A percentile compares a stretch with the other conserved stretches of the same genome.
These are phyloP conservation scores for Tylopilus orsonianus DNA, from an alignment of 1,284 basidiomycete genomes.

Conservation along the genomic window DNA sequence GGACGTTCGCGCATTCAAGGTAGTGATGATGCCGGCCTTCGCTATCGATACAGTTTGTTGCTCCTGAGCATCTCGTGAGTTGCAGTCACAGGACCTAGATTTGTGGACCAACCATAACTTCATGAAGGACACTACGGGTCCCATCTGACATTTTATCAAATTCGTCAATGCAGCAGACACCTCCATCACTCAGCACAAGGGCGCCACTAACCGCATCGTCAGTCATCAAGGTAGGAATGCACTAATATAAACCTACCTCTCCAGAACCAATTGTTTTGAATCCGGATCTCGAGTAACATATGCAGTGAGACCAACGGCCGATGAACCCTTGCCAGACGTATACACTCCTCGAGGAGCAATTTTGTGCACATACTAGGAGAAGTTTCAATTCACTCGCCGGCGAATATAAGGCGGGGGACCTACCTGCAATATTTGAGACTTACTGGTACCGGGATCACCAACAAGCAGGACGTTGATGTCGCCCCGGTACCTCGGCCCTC, in stretches of 20 bases:
- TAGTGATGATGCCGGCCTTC: conserved; percentile 99
- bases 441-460: conserved; percentile 97
- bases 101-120: conserved; percentile 84
- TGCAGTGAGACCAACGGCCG: conserved; percentile 96
- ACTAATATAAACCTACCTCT: conserved; percentile 58
- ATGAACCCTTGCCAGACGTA: conserved; percentile 96
- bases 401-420: conserved; percentile 23
- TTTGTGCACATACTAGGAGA: conserved; percentile 90
- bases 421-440: conserved; percentile 91
- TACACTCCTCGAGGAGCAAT: conserved; percentile 97
- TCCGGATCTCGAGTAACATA: conserved; percentile 98
- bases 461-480: conserved; percentile 98
- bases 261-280: conserved; percentile 95
- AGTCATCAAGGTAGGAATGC: conserved; percentile 1
- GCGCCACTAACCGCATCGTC: conserved; percentile 67
- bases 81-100: background rate
- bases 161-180: conserved; percentile 99
- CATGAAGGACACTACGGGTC: conserved; percentile 94
- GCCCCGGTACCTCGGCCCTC: conserved; percentile 93
- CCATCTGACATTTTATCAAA: conserved; percentile 99
- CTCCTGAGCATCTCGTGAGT: conserved; percentile 51
- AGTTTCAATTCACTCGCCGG: background rate
- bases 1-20: conserved; percentile 95
- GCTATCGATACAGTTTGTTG: conserved; percentile 99
- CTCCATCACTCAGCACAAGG: conserved; percentile 94